phyloP scores from a whole-genome alignment of 495 filamentous ascomycete genomes.

The Talaromyces wortmannii region DNA sequence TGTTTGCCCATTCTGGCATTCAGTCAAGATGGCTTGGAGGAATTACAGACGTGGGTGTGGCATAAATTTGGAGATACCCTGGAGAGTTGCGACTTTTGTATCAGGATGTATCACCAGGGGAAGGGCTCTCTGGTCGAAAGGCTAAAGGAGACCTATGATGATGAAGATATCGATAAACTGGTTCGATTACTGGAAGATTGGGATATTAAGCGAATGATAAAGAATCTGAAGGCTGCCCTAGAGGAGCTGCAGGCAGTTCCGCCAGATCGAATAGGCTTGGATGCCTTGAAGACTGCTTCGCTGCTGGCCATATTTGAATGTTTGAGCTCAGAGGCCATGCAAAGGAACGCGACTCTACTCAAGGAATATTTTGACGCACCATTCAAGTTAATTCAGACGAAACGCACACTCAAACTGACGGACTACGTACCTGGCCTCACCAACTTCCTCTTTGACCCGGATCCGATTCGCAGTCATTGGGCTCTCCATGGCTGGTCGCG shows the following conservation, averaged over 20 bases:
- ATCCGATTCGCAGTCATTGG: conserved; percentile 55
- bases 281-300: conserved; percentile 39
- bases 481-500: conserved; percentile 61
- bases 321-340: conserved; percentile 54
- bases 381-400: conserved; percentile 69
- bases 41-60: conserved; percentile 52
- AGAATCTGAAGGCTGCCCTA: conserved; percentile 44
- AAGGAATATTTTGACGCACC: conserved; percentile 63
- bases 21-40: conserved; percentile 51
- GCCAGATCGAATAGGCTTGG: conserved; percentile 37
- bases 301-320: conserved; percentile 58
- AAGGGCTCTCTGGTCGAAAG: conserved; percentile 55
- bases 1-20: conserved; percentile 64
- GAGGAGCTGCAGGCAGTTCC: conserved; percentile 40
- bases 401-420: conserved; percentile 59
- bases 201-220: conserved; percentile 57
- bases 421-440: conserved; percentile 73
- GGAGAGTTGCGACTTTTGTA: conserved; percentile 69
- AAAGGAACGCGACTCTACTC: conserved; percentile 45
- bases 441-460: conserved; percentile 67
- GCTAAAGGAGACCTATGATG: conserved; percentile 55
- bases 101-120: conserved; percentile 70
- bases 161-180: conserved; percentile 54
- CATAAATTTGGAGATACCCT: conserved; percentile 48
- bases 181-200: conserved; percentile 46